phyloP scores from a whole-genome alignment of 208 protist species.

The Leishmania gerbilli region DNA sequence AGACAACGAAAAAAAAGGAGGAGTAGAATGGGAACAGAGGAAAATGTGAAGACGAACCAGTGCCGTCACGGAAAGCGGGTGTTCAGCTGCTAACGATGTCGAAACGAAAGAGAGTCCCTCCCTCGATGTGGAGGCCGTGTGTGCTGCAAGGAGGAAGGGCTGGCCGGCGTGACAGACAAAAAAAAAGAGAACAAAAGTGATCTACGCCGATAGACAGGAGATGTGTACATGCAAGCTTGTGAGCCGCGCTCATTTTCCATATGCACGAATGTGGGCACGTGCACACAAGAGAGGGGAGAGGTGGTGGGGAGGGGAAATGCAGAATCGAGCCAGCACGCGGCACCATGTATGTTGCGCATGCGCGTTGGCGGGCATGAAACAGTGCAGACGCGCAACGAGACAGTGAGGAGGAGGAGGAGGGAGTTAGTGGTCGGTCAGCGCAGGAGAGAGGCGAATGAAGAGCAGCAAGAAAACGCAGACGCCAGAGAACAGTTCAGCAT shows the following conservation, averaged over 20 bases:
- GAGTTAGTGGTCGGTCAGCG: background rate
- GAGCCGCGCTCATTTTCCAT: background rate
- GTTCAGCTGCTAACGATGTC: background rate
- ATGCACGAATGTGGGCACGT: background rate
- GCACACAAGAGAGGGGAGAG: background rate
- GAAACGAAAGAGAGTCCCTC: background rate
- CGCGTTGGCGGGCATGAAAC: background rate
- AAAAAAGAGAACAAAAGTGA: background rate
- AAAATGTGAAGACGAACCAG: background rate
- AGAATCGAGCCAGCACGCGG: background rate
- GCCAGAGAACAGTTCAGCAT: background rate
- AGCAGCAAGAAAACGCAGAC: background rate
- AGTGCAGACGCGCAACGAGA: background rate
- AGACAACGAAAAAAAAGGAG: background rate
- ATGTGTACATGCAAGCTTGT: background rate
- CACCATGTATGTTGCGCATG: background rate
- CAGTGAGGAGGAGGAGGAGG: background rate
- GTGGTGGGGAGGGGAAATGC: background rate
- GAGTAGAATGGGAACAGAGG: constrained; percentile 4
- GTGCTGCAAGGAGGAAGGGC: background rate
- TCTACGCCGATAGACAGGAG: background rate
- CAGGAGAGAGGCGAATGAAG: background rate
- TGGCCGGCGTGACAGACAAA: background rate
- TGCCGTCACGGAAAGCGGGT: background rate
- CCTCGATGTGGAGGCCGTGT: background rate